A percentile compares a stretch with the other conserved stretches of the same genome.
Evolutionary conservation across 2,329 filamentous ascomycete species (phyloP).

Genomic region (Sporothrix phasma): DNA sequence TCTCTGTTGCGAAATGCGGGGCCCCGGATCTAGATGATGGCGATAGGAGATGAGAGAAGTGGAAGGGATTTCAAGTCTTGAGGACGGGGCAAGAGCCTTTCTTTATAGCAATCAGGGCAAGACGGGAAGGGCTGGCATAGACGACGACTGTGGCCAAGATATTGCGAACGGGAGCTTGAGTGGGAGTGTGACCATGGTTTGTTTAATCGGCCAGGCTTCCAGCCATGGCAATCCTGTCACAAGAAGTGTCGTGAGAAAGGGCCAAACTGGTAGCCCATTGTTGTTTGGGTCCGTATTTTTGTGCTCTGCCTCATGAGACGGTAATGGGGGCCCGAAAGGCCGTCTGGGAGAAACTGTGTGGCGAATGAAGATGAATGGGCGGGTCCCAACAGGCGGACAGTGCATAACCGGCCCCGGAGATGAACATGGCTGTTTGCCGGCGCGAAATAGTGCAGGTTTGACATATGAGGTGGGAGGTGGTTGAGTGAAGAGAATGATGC

Average conservation of each 20-base stretch:
- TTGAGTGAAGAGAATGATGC: neutral
- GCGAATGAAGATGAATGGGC: slow-evolving; percentile 12
- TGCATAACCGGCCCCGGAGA: slow-evolving; percentile 11
- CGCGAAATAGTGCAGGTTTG: neutral
- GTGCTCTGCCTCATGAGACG: neutral
- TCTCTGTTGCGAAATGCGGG: slow-evolving; percentile 10
- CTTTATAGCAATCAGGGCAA: slow-evolving; percentile 7
- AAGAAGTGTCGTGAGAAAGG: neutral
- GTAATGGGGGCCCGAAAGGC: slow-evolving; percentile 14
- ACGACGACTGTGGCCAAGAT: neutral
- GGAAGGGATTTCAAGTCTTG: neutral
- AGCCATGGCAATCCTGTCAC: slow-evolving; percentile 4
- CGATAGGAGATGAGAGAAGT: neutral
- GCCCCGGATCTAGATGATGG: slow-evolving; percentile 13
- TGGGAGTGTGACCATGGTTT: neutral
- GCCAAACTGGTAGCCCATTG: neutral
- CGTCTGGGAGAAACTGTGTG: neutral
- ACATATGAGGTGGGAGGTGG: neutral
- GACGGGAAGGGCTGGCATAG: neutral
- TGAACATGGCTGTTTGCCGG: neutral
- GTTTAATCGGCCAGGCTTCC: neutral
- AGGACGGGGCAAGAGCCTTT: neutral
- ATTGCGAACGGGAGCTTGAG: neutral
- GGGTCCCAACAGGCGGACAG: slow-evolving; percentile 9
- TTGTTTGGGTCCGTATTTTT: neutral